Evolutionary conservation across 768 basidiomycete species (phyloP), one percentile per base, ranked within the genome.

Genomic region (Flagelloscypha sp.): DNA sequence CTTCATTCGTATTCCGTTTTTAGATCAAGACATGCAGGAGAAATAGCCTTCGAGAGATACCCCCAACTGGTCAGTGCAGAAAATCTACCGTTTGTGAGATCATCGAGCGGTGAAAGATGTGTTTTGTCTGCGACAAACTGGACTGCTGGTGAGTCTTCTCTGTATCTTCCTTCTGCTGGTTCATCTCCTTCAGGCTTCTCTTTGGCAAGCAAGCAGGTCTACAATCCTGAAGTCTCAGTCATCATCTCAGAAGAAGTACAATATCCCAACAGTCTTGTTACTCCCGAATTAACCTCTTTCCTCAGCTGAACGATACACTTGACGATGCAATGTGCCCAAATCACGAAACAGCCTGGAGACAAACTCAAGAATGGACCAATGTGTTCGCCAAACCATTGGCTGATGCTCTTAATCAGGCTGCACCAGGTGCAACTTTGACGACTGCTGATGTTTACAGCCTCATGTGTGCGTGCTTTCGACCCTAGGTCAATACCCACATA

Each of bases 51-150:
- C 48, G 18, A 55, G 23, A 61, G 73, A 5, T 76, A 79, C 44
- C 28, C 35, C 2, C 40, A 53, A 23, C 47, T 74, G 8, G 43
- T 74, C 9, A 40, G 46, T 18, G 36, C 52, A n/a, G 41, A 57
- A 13, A 54, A 49, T 28, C 36, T 64, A 3, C 71, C 71, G 2
- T 78, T 76, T 24, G 59, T 76, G 4, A 58, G 76, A 10, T 57
- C 74, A 0, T 66, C 70, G 1, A 63, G 67, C 11, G 66, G 67
- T 2, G 48, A 59, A 7, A 72, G 86, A 10, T 83, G 87, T 4
- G 61, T 85, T 3, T 54, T 69, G 12, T 77, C 80, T 13, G 84
- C 84, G 1, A 60, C 50, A 5, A 84, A 84, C 47, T 88, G 86
- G 84, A 64, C 66, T 2, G 58, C 62, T 40, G 85, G 84, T 77